phyloP scores from a whole-genome alignment of 129 eudicot species.

The Smallanthus sonchifolius region DNA sequence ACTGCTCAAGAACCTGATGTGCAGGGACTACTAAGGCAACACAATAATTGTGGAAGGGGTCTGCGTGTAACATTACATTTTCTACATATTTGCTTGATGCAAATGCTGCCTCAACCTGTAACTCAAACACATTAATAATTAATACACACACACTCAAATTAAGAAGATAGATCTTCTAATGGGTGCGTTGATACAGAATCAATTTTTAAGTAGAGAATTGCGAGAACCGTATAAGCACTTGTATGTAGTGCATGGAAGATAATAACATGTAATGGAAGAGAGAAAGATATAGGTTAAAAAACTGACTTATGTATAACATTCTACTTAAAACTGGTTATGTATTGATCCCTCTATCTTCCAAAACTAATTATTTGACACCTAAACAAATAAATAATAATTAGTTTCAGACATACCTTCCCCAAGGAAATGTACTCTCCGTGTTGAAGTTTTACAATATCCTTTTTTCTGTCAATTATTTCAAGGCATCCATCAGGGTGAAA shows the following conservation, averaged over 20 bases:
- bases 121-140: constrained; percentile 2
- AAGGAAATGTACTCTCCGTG: constrained; percentile 96
- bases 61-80: constrained; percentile 75
- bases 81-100: constrained; percentile 70
- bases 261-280: too few relatives aligned
- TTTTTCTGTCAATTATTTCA: constrained; percentile 91
- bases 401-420: constrained; percentile 60
- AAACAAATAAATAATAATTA: not conserved
- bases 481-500: constrained; percentile 98
- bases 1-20: constrained; percentile 68
- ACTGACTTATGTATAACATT: not conserved
- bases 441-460: constrained; percentile 97
- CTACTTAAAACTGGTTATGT: not conserved
- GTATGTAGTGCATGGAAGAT: too few relatives aligned
- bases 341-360: not conserved
- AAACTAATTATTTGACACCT: not conserved
- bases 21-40: constrained; percentile 81
- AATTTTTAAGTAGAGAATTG: not conserved
- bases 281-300: not conserved
- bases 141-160: not conserved
- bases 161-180: not conserved
- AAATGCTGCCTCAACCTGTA: constrained; percentile 93
- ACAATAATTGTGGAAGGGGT: constrained; percentile 80
- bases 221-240: not conserved
- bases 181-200: not conserved